A percentile compares a stretch with the other conserved stretches of the same genome.
Evolutionary conservation across 306 rosid genomes (phyloP).

Genomic region (Malus orientalis): DNA sequence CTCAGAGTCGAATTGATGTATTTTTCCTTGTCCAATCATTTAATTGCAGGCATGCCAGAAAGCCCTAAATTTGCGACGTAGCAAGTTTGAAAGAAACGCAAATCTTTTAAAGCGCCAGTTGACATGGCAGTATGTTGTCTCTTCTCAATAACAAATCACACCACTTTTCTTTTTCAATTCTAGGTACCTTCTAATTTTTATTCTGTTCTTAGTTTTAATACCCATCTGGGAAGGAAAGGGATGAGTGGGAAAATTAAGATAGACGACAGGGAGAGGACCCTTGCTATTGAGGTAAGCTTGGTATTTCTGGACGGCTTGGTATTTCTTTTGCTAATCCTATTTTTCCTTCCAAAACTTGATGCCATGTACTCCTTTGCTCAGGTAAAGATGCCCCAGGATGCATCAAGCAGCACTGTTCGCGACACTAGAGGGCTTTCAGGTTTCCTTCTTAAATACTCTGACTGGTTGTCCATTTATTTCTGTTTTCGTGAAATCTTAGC

Average conservation of each 20-base stretch:
- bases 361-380: constrained; percentile 15
- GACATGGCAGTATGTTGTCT: constrained; percentile 71
- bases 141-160: background rate
- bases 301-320: background rate
- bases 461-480: background rate
- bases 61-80: constrained; percentile 46
- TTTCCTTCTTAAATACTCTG: constrained; percentile 7
- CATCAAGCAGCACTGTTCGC: constrained; percentile 63
- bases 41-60: constrained; percentile 57
- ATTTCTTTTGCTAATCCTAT: background rate
- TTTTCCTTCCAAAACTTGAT: background rate
- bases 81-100: constrained; percentile 60
- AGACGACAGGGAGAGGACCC: constrained; percentile 60
- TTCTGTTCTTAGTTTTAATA: constrained; percentile 56
- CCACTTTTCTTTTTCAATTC: background rate
- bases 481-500: background rate
- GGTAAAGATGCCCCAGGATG: constrained; percentile 98
- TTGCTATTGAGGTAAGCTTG: constrained; percentile 62
- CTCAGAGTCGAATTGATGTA: background rate
- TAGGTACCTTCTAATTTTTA: background rate
- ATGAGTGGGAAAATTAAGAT: constrained; percentile 70
- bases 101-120: constrained; percentile 52
- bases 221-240: constrained; percentile 77
- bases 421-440: constrained; percentile 96
- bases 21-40: background rate